Conservation (phyloP, 352 stramenopile species). For the Globisporangium apiculatum region DNA sequence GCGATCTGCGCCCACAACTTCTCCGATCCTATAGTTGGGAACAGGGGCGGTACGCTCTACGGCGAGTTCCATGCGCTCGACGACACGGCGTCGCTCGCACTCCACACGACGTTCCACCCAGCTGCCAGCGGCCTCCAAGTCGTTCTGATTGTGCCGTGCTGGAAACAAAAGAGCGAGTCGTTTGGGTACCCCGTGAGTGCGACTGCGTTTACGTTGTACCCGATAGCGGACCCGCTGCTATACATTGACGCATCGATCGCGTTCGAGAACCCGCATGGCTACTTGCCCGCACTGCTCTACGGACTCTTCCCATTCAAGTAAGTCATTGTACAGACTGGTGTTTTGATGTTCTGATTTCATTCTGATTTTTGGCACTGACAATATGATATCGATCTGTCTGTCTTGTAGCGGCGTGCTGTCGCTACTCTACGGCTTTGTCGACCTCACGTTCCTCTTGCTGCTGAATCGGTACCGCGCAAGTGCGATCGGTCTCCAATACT, state of each 20-base stretch:
- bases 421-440: slow-evolving; percentile 64
- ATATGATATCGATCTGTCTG: not conserved
- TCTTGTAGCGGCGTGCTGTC: slow-evolving; percentile 50
- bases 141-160: slow-evolving; percentile 65
- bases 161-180: slow-evolving; percentile 74
- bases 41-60: slow-evolving; percentile 36
- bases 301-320: slow-evolving; percentile 85
- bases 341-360: not conserved
- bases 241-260: slow-evolving; percentile 49
- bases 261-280: slow-evolving; percentile 82
- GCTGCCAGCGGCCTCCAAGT: slow-evolving; percentile 46
- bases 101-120: slow-evolving; percentile 50
- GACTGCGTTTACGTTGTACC: slow-evolving; percentile 60
- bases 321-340: slow-evolving; percentile 2
- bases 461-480: slow-evolving; percentile 62
- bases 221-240: slow-evolving; percentile 66
- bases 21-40: slow-evolving; percentile 26
- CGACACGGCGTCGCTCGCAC: slow-evolving; percentile 27
- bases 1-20: slow-evolving; percentile 60
- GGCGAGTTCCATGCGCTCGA: slow-evolving; percentile 48
- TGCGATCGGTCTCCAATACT: slow-evolving; percentile 80
- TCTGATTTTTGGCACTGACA: not conserved
- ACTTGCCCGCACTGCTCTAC: slow-evolving; percentile 69
- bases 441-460: slow-evolving; percentile 58
- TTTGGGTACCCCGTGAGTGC: slow-evolving; percentile 76